phyloP scores from a whole-genome alignment of 2,329 filamentous ascomycete species.

The Pleoardoris graminearum region DNA sequence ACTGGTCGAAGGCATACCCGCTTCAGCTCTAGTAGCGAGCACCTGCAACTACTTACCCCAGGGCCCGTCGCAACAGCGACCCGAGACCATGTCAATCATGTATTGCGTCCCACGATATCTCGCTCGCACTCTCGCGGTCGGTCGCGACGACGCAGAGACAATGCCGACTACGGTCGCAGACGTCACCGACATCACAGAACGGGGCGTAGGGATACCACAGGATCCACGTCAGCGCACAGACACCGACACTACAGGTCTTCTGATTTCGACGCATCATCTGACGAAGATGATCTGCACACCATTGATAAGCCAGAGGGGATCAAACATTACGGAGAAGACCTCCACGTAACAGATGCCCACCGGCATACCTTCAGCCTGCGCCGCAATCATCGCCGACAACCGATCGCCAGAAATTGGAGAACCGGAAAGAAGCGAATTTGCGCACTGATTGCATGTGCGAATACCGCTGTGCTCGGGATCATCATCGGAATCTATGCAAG shows the following conservation, averaged over 20 bases:
- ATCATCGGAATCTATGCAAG: slow-evolving; percentile 71
- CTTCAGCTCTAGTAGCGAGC: slow-evolving; percentile 24
- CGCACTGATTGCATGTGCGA: slow-evolving; percentile 70
- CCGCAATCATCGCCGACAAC: slow-evolving; percentile 59
- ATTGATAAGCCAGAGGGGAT: slow-evolving; percentile 11
- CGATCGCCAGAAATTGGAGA: slow-evolving; percentile 74
- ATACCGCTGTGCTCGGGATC: slow-evolving; percentile 71
- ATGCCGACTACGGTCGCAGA: slow-evolving; percentile 8
- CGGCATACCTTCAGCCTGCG: slow-evolving; percentile 48
- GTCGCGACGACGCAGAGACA: slow-evolving; percentile 16
- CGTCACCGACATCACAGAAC: slow-evolving; percentile 17
- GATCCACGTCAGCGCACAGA: slow-evolving; percentile 10
- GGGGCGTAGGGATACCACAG: slow-evolving; percentile 13
- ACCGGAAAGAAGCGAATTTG: slow-evolving; percentile 67
- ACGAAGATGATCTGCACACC: slow-evolving; percentile 20
- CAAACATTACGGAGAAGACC: slow-evolving; percentile 21
- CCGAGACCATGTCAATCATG: slow-evolving; percentile 36
- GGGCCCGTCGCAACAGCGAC: slow-evolving; percentile 22
- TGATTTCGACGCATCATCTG: slow-evolving; percentile 22
- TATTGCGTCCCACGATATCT: slow-evolving; percentile 28
- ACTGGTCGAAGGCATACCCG: slow-evolving; percentile 11
- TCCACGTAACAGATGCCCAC: slow-evolving; percentile 25
- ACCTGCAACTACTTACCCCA: slow-evolving; percentile 25
- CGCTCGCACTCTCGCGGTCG: slow-evolving; percentile 32
- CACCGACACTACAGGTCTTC: slow-evolving; percentile 15